A percentile compares a stretch with the other conserved stretches of the same genome.
Conservation (phyloP, 306 rosid species). For the Castanopsis chinensis region DNA sequence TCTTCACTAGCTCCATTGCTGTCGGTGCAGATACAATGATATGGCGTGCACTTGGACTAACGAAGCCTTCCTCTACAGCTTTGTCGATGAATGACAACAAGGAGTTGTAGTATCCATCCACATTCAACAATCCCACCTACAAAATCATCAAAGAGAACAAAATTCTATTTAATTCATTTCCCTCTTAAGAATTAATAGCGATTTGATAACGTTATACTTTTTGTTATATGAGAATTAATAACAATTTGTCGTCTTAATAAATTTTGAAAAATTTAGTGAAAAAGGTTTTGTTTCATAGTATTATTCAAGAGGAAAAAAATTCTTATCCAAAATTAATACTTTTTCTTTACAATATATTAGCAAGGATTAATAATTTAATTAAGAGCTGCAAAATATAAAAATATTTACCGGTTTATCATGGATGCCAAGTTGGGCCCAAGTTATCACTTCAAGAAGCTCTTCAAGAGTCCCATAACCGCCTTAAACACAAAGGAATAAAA, state of each 20-base stretch:
- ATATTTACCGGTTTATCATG: conserved; percentile 87
- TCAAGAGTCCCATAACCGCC: conserved; percentile 99
- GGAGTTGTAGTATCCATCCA: conserved; percentile 92
- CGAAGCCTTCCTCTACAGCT: conserved; percentile 96
- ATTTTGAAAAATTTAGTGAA: too few relatives aligned
- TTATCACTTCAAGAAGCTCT: conserved; percentile 95
- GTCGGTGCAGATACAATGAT: conserved; percentile 89
- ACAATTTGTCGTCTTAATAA: too few relatives aligned
- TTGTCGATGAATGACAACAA: conserved; percentile 82
- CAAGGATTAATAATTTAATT: too few relatives aligned
- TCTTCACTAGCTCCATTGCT: conserved; percentile 74
- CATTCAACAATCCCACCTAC: conserved; percentile 94
- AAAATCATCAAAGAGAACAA: conserved; percentile 1
- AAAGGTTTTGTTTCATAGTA: too few relatives aligned
- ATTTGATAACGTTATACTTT: too few relatives aligned
- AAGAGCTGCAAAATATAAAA: not conserved
- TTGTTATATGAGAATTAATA: too few relatives aligned
- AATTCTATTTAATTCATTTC: not conserved
- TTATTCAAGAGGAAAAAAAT: too few relatives aligned
- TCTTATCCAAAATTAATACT: too few relatives aligned
- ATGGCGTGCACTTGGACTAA: conserved; percentile 84
- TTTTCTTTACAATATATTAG: too few relatives aligned
- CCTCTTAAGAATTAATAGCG: too few relatives aligned
- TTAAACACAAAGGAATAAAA: conserved; percentile 15
- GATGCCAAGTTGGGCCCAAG: conserved; percentile 99